A percentile compares a stretch with the other conserved stretches of the same genome.
Evolutionary conservation across 805 yeast genomes (phyloP).

Genomic region (Grigorovia transvaalensis): DNA sequence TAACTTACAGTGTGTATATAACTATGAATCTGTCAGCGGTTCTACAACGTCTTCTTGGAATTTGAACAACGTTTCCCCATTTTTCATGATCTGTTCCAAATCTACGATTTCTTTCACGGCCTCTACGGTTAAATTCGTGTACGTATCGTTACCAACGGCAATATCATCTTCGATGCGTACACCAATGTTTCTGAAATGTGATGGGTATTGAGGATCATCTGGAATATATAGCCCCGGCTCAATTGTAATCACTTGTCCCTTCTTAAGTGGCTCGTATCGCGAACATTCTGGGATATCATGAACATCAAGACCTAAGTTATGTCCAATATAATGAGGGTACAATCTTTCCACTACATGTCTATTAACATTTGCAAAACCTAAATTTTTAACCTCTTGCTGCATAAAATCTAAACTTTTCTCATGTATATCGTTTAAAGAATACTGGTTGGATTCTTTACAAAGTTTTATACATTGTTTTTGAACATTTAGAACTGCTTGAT

Average conservation of each 20-base stretch:
- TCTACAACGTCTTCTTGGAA: constrained; percentile 34
- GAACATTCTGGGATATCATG: constrained; percentile 69
- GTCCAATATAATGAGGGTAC: constrained; percentile 95
- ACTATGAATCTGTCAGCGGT: constrained; percentile 10
- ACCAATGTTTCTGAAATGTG: constrained; percentile 76
- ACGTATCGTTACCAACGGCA: constrained; percentile 55
- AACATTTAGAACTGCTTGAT: constrained; percentile 78
- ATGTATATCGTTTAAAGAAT: constrained; percentile 68
- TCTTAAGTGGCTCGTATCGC: constrained; percentile 40
- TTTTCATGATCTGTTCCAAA: constrained; percentile 55
- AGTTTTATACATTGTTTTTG: constrained; percentile 66
- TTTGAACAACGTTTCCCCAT: constrained; percentile 44
- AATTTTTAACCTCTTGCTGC: constrained; percentile 54
- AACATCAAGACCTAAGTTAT: constrained; percentile 85
- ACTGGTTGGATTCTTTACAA: constrained; percentile 44
- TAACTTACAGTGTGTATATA: too few species aligned
- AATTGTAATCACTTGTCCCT: constrained; percentile 81
- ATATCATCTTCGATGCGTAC: constrained; percentile 92
- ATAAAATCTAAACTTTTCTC: constrained; percentile 50
- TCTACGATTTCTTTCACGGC: constrained; percentile 82
- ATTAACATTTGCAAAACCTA: constrained; percentile 52
- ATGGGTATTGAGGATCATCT: constrained; percentile 55
- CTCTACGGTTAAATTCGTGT: constrained; percentile 60
- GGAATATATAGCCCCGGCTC: constrained; percentile 97
- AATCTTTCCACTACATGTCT: constrained; percentile 43